These are phyloP conservation scores for Penicillium concentricum DNA, from an alignment of 2,329 filamentous ascomycete species.

Conservation along the genomic window DNA sequence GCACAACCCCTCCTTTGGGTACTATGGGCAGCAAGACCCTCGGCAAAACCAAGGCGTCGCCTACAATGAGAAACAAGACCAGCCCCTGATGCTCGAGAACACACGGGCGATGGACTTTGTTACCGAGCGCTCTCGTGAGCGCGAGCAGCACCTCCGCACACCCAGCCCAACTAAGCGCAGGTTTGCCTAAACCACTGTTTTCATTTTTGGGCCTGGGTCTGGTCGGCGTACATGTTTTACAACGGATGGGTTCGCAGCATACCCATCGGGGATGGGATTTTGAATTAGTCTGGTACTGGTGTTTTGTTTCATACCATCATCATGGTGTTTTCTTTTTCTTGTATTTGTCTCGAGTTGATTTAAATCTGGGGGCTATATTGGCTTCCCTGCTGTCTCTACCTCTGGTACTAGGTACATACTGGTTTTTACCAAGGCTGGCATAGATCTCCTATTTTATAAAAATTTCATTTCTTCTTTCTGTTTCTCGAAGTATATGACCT, in stretches of 20 bases:
- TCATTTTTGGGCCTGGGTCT: slow-evolving; percentile 3
- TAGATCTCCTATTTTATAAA: neutral
- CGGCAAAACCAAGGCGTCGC: slow-evolving; percentile 11
- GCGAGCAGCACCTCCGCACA: slow-evolving; percentile 34
- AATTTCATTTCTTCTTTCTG: neutral
- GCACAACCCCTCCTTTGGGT: slow-evolving; percentile 28
- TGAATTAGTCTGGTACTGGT: neutral
- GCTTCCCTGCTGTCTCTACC: neutral
- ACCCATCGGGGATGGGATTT: neutral
- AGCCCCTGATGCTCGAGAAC: slow-evolving; percentile 33
- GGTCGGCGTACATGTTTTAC: slow-evolving; percentile 6
- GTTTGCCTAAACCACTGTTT: slow-evolving; percentile 18
- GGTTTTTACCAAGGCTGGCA: neutral
- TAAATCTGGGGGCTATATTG: neutral
- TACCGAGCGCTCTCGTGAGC: slow-evolving; percentile 32
- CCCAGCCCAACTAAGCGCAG: slow-evolving; percentile 39
- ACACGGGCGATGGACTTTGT: slow-evolving; percentile 31
- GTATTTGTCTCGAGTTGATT: slow-evolving; percentile 7
- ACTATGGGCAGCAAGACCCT: slow-evolving; percentile 21
- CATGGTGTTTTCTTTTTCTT: slow-evolving; percentile 13
- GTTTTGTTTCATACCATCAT: slow-evolving; percentile 15
- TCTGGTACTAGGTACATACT: neutral
- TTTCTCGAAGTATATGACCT: neutral
- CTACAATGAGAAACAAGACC: slow-evolving; percentile 28
- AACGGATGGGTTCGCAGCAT: slow-evolving; percentile 3